Evolutionary conservation across 176 grass and related monocot species (phyloP), one percentile per base, ranked within the genome.

Genomic region (Eragrostis nindensis): DNA sequence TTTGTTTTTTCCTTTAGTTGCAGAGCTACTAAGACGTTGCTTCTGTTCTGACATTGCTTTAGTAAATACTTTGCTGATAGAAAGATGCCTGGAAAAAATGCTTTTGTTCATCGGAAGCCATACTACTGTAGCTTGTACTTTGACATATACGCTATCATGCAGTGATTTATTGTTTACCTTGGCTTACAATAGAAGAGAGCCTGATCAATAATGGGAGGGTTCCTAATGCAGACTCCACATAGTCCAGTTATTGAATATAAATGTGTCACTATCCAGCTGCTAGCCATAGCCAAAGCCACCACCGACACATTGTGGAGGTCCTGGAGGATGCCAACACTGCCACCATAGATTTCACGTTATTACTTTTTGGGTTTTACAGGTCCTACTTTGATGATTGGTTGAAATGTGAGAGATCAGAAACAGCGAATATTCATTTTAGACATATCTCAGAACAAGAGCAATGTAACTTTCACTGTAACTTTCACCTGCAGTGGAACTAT

Each of bases 151-250:
- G 81, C 62, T 71, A 48, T 59, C 71, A 45, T 75, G 42, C 29
- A 36, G n/a, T 41, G 13, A 24, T 52, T 73, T 57, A 66, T 71
- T 65, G 30, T 82, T 73, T 81, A 66, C 71, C n/a, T 81, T 81
- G 2, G 46, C 82, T 85, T 89, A 11, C 66, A 86, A 80, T 85
- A 69, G 59, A 69, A 63, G 46, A 84, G 32, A 84, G 42, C 65
- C 38, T 80, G 38, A 25, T 70, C 69, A 70, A 63, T 70, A 53
- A 80, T 21, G 24, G n/a, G 64, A 60, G 78, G 60, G 22, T 49
- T 55, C 47, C 26, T 24, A 69, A 49, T 85, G 41, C 27, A 60
- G 27, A 71, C 4, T 76, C 55, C 48, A 46, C 68, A 64, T 69
- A 55, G 27, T 71, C 27, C 24, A 76, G 26, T 14, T 64, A 18